Evolutionary conservation across 495 filamentous ascomycete species (phyloP), one percentile per base, ranked within the genome.

Genomic region (Terfezia claveryi): DNA sequence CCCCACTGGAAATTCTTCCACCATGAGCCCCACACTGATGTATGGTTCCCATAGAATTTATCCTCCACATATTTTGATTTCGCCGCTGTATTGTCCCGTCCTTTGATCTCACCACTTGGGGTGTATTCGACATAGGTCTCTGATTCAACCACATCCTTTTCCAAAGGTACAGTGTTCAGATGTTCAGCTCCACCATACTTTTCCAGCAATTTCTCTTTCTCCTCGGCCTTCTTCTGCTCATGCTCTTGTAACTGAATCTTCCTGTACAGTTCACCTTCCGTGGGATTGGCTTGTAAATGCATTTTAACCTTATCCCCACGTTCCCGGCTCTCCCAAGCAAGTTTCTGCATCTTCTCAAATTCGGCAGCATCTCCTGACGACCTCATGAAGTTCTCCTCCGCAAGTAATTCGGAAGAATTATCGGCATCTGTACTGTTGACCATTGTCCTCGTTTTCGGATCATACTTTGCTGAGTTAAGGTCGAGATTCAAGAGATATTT

Each of bases 91-190:
- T 80, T 84, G 9, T 80, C 80, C n/a, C 77, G 80, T 32, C 89
- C 89, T 70, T 95, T 96, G 71, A 96, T 80, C 14, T 78, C 71
- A 14, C 91, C 91, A 1, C 73, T 77, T 64, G 89, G 86, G 61
- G 95, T 91, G 64, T 98, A 98, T 69, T 98, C 91, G 59, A 95
- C 76, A 63, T 87, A 98, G n/a, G 73, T 72, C 64, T 98, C 92
- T 20, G 78, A 84, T 62, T 88, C 85, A 9, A 78, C 74, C 23
- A 93, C 78, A 56, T 80, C 78, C 37, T 75, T 70, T 10, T 81
- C 76, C 23, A 78, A 78, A 16, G 83, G 66, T 7, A 78, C 74
- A 10, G 74, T 74, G 1, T 78, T 73, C 12, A 84, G 60, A 60
- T 80, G 74, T 56, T 82, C 75, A 57, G 78, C 77, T 23, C 76